Evolutionary conservation across 768 basidiomycete genomes (phyloP), one percentile per base, ranked within the genome.

Genomic region (Panus rudis): DNA sequence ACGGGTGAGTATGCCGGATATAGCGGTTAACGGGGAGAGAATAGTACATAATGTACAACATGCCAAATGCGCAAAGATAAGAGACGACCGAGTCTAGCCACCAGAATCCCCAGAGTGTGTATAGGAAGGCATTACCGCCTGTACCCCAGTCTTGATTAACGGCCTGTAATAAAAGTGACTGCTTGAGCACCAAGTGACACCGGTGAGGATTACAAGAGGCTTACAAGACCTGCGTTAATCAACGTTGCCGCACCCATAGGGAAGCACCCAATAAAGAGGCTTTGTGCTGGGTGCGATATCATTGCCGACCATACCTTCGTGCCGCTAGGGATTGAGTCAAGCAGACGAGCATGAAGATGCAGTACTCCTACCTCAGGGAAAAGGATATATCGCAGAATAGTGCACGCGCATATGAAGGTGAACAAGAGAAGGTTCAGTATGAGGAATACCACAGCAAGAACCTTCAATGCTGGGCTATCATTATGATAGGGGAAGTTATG

Each of bases 171-270:
- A 26, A 26, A 22, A 26, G 24, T n/a, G 5, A 6, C 5, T 8
- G 20, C 39, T 49, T 13, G 21, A 22, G 20, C 17, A 17, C 35
- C 10, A 11, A n/a, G 35, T 10, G 8, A 21, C 8, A 10, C 20
- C 7, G 19, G 24, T 27, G 10, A 20, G 37, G 43, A 12, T 25
- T 43, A 14, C 7, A 20, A 21, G 22, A 19, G 17, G 17, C 67
- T 55, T 40, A 70, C 65, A 23, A 71, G 47, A 23, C 56, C 59
- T 8, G 66, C 52, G 31, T 65, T 70, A 25, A 74, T 69, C 25
- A 84, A 58, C 1, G 81, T 83, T 2, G 75, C 67, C 4, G 64
- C 69, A 12, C 72, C 81, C 80, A 83, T 84, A 0, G 80, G 78
- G 49, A 64, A 69, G 6, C 62, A 63, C 24, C 68, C 66, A 3